phyloP scores from a whole-genome alignment of 305 asterid species.

The Rubia occidens region DNA sequence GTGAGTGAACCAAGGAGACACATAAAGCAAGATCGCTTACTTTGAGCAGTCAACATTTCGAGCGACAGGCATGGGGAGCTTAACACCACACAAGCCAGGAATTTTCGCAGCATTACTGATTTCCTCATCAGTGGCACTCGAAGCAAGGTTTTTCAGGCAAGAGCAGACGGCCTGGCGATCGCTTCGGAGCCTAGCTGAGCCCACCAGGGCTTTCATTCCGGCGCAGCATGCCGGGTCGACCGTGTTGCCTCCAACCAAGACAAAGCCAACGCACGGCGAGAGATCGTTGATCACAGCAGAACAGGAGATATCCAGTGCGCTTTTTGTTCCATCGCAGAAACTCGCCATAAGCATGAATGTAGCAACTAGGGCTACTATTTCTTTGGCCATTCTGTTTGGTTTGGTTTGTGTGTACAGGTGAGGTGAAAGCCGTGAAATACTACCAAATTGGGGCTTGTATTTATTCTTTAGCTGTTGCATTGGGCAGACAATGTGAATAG shows the following conservation, averaged over 20 bases:
- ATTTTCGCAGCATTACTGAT: background rate
- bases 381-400: background rate
- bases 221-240: slow-evolving; percentile 1
- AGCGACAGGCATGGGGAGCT: background rate
- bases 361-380: background rate
- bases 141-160: background rate
- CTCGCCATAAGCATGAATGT: background rate
- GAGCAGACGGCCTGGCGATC: slow-evolving; percentile 12
- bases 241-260: background rate
- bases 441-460: background rate
- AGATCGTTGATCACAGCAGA: background rate
- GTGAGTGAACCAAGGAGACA: no score
- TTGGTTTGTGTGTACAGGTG: background rate
- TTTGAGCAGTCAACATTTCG: slow-evolving; percentile 11
- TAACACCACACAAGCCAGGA: slow-evolving; percentile 3
- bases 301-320: background rate
- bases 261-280: background rate
- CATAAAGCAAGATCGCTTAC: background rate
- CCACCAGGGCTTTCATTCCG: slow-evolving; percentile 1
- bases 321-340: background rate
- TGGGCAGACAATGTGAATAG: background rate
- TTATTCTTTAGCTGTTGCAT: background rate
- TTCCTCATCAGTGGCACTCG: background rate
- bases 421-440: background rate
- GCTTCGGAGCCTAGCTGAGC: background rate